These are phyloP conservation scores for Psilocybe azurescens DNA, from an alignment of 768 basidiomycete genomes.

Conservation along the genomic window DNA sequence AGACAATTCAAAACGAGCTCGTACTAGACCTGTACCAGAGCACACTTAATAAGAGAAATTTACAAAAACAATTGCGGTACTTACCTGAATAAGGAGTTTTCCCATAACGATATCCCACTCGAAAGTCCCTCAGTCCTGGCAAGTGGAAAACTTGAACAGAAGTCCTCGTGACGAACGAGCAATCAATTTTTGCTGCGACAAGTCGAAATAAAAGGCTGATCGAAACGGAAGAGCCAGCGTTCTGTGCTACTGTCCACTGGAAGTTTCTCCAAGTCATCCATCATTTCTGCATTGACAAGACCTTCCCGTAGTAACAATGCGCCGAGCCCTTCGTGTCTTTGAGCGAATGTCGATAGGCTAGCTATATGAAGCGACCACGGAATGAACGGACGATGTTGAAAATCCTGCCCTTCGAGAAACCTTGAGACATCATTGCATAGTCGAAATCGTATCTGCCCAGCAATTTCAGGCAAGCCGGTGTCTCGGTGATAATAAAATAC, in stretches of 20 bases:
- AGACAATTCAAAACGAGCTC: not conserved
- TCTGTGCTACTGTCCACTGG: not conserved
- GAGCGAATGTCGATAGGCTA: not conserved
- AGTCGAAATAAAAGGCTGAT: slow-evolving; percentile 1
- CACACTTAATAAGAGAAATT: not conserved
- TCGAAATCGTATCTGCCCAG: slow-evolving; percentile 8
- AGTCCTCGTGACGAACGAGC: not conserved
- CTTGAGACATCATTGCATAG: not conserved
- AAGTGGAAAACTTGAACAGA: not conserved
- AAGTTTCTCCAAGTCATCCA: not conserved
- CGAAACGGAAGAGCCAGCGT: slow-evolving; percentile 1
- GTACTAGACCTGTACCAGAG: not conserved
- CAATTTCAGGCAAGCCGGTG: not conserved
- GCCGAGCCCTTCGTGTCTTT: not conserved
- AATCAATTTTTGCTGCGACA: not conserved
- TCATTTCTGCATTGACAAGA: not conserved
- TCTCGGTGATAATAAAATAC: slow-evolving; percentile 1
- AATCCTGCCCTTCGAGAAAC: slow-evolving; percentile 1
- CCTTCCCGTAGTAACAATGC: not conserved
- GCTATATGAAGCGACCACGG: not conserved
- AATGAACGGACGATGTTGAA: not conserved
- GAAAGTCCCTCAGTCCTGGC: not conserved
- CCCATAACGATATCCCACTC: not conserved
- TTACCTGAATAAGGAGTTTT: not conserved
- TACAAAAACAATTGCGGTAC: not conserved